A percentile compares a stretch with the other conserved stretches of the same genome.
phyloP scores from a whole-genome alignment of 768 basidiomycete genomes.

The Lactifluus volemus region DNA sequence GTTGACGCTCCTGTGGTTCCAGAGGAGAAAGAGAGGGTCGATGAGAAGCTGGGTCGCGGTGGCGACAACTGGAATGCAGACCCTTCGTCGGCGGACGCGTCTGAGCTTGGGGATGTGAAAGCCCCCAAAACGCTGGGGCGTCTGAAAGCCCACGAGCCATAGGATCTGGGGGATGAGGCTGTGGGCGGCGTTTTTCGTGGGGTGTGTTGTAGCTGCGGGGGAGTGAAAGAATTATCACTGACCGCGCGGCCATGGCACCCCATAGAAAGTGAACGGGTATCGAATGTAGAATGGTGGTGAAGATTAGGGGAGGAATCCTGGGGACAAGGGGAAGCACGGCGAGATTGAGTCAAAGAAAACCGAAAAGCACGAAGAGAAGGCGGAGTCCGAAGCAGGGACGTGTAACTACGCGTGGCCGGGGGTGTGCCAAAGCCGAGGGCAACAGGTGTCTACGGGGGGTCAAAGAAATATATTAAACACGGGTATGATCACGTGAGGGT shows the following conservation, averaged over 20 bases:
- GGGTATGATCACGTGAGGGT: constrained; percentile 11
- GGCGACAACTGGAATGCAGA: constrained; percentile 28
- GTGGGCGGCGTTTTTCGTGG: constrained; percentile 1
- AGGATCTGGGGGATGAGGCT: constrained; percentile 3
- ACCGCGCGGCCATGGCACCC: constrained; percentile 33
- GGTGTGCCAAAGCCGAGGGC: constrained; percentile 21
- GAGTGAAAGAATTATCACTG: constrained; percentile 15
- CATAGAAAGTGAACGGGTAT: not conserved
- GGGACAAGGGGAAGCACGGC: constrained; percentile 31
- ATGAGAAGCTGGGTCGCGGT: constrained; percentile 22
- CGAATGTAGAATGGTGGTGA: constrained; percentile 21
- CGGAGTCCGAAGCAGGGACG: constrained; percentile 30
- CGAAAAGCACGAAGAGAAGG: constrained; percentile 35
- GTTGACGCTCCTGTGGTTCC: constrained; percentile 18
- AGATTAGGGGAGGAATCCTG: constrained; percentile 29
- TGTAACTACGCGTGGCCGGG: constrained; percentile 27
- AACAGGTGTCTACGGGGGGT: constrained; percentile 15
- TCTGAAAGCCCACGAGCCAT: constrained; percentile 26
- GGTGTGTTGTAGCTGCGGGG: not conserved
- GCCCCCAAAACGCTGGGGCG: constrained; percentile 54
- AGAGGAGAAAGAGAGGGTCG: constrained; percentile 19
- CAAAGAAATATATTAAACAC: constrained; percentile 2
- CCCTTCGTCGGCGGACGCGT: constrained; percentile 23
- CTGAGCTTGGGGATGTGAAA: constrained; percentile 38
- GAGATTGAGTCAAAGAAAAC: constrained; percentile 35